Base-by-base conservation (phyloP, 164 flowering plant genomes). In the Macadamia tetraphylla region DNA sequence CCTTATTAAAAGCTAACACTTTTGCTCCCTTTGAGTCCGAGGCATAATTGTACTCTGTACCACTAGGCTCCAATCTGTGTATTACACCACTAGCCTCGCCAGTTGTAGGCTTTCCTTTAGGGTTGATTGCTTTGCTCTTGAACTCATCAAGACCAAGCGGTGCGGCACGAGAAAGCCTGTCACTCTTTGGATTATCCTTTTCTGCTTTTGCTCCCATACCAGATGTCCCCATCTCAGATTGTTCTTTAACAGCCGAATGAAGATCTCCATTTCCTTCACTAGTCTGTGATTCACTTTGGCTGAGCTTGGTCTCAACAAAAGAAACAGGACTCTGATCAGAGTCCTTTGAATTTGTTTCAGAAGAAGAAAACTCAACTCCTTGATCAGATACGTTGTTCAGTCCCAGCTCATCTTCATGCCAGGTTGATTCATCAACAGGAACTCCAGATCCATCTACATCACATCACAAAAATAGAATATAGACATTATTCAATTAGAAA, bases 21-120 rank as follows among this genome's bases (percentile, higher is more conserved):
- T 95, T 95, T 55, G 99, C 97, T 68, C 99, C 99, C 75, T 95
- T 95, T 60, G 92, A 82, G n/a, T 89, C 78, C 13, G 96, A 87
- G 67, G 99, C 99, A 77, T 91, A 95, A 73, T 95, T 95, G 80
- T 91, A 91, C 67, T 89, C 93, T 61, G 70, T 73, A 48, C 97
- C 98, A 53, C 91, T 96, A 49, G 96, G 89, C 79, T 95, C 99
- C 67, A 87, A 67, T 74, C 90, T 84, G 68, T 91, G 99, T 43
- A 72, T 79, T n/a, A 91, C 77, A 30, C 83, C 68, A 30, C 88
- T 88, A 62, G 74, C 66, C 68, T 81, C 87, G 63, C 81, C 88
- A 63, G 69, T 71, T 46, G 64, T 78, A 62, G 84, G 64, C 68
- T 81, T 84, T 57, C 80, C 80, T 74, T 77, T 87, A 23, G 90